Conservation (phyloP, 257 asterid species). For the Lycium ferocissimum region DNA sequence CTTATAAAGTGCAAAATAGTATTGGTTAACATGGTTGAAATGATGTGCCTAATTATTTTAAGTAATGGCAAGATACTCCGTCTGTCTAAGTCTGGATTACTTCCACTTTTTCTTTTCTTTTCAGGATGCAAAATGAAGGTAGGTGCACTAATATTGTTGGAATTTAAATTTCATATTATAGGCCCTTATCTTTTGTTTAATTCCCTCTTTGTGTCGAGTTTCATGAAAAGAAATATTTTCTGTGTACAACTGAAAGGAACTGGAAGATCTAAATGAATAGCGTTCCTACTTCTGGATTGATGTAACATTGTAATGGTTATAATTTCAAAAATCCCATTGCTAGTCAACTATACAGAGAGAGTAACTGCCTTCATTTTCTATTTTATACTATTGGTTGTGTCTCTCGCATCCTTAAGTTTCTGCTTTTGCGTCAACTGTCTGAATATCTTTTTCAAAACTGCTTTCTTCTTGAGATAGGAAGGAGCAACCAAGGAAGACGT, state of each 20-base stretch:
- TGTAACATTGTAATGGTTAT: conserved; percentile 3
- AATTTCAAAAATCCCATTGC: background rate
- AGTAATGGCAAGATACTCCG: background rate
- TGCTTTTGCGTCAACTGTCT: background rate
- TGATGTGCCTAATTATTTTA: background rate
- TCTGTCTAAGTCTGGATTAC: background rate
- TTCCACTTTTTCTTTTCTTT: background rate
- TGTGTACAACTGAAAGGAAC: background rate
- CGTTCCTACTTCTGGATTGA: background rate
- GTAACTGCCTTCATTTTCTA: background rate
- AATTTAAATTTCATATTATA: background rate
- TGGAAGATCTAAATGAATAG: background rate
- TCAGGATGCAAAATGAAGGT: background rate
- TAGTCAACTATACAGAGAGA: conserved; percentile 1
- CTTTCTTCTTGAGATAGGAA: conserved; percentile 62
- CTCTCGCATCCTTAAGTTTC: conserved; percentile 7
- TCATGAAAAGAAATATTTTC: background rate
- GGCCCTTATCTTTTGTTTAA: background rate
- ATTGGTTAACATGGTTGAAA: background rate
- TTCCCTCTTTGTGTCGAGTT: background rate
- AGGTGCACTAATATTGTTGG: background rate
- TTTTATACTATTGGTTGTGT: conserved; percentile 1
- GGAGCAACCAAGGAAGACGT: conserved; percentile 98
- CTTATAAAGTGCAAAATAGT: background rate
- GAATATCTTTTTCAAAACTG: conserved; percentile 19